Evolutionary conservation across 2,329 filamentous ascomycete species (phyloP).

Genomic region (Blastomyces parvus): DNA sequence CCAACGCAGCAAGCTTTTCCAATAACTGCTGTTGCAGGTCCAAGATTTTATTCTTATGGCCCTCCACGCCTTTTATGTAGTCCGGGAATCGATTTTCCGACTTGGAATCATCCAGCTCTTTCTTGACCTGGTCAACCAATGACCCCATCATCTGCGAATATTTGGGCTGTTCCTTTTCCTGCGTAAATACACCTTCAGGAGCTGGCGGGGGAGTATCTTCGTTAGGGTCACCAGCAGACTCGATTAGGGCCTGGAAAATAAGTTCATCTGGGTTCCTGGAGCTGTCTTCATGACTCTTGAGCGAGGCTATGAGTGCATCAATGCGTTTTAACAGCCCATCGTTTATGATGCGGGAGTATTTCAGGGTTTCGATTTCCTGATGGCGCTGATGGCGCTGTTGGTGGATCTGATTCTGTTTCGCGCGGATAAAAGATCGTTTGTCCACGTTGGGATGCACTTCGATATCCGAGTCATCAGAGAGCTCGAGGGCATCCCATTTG

Average conservation of each 20-base stretch:
- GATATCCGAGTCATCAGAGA: conserved; percentile 95
- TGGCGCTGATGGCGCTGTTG: conserved; percentile 77
- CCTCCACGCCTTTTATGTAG: conserved; percentile 68
- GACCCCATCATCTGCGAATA: conserved; percentile 98
- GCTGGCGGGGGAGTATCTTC: conserved; percentile 65
- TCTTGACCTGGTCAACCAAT: conserved; percentile 88
- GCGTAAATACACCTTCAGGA: conserved; percentile 68
- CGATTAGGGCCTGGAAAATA: conserved; percentile 82
- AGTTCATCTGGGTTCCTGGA: conserved; percentile 63
- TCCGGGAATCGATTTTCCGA: conserved; percentile 59
- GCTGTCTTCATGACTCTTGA: conserved; percentile 64
- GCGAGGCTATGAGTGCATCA: conserved; percentile 61
- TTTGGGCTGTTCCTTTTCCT: conserved; percentile 64
- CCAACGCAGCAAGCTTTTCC: conserved; percentile 65
- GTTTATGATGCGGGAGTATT: conserved; percentile 85
- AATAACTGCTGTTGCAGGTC: conserved; percentile 66
- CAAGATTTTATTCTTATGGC: conserved; percentile 67
- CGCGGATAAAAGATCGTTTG: conserved; percentile 95
- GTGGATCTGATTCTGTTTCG: conserved; percentile 96
- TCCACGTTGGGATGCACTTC: conserved; percentile 99
- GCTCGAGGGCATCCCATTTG: conserved; percentile 72
- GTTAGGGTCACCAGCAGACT: conserved; percentile 60
- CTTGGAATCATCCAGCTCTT: conserved; percentile 64
- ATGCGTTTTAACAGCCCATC: conserved; percentile 81
- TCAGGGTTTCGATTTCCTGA: conserved; percentile 79